These are phyloP conservation scores for Coemansia sp. DNA, from an alignment of 192 early-diverging fungal genomes.

Conservation along the genomic window DNA sequence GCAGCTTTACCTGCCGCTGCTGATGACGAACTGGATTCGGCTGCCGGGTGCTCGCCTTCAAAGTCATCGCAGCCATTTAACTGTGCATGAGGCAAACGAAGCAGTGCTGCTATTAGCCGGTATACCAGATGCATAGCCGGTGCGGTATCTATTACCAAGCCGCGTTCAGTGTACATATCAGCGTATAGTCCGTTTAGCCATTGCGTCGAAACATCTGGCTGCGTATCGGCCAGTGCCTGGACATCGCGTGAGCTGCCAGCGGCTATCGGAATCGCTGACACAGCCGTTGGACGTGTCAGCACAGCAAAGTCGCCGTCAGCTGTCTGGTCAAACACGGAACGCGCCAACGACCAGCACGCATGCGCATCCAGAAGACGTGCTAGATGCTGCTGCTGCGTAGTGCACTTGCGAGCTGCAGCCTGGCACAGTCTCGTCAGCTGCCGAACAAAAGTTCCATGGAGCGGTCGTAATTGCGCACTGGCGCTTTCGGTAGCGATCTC, in stretches of 20 bases:
- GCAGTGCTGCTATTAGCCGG: constrained; percentile 25
- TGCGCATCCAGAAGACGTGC: constrained; percentile 26
- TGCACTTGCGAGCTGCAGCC: constrained; percentile 24
- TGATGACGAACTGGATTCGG: background rate
- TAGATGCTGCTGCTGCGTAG: constrained; percentile 15
- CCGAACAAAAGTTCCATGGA: constrained; percentile 24
- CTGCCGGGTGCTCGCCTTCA: background rate
- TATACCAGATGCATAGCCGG: constrained; percentile 53
- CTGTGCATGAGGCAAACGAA: constrained; percentile 14
- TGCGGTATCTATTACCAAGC: constrained; percentile 60
- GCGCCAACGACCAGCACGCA: constrained; percentile 41
- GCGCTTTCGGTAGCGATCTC: constrained; percentile 7
- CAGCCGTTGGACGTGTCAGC: constrained; percentile 12
- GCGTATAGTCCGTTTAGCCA: constrained; percentile 52
- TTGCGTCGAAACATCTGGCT: constrained; percentile 6
- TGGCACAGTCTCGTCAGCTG: constrained; percentile 20
- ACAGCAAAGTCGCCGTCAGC: constrained; percentile 47
- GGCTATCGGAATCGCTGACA: background rate
- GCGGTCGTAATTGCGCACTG: background rate
- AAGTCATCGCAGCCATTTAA: background rate
- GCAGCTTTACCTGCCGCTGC: background rate
- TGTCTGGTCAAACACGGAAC: constrained; percentile 34
- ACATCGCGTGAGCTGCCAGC: background rate
- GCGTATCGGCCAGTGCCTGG: background rate
- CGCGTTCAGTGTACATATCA: constrained; percentile 56